Evolutionary conservation across 768 basidiomycete species (phyloP).

Genomic region (Leccinum broughii): DNA sequence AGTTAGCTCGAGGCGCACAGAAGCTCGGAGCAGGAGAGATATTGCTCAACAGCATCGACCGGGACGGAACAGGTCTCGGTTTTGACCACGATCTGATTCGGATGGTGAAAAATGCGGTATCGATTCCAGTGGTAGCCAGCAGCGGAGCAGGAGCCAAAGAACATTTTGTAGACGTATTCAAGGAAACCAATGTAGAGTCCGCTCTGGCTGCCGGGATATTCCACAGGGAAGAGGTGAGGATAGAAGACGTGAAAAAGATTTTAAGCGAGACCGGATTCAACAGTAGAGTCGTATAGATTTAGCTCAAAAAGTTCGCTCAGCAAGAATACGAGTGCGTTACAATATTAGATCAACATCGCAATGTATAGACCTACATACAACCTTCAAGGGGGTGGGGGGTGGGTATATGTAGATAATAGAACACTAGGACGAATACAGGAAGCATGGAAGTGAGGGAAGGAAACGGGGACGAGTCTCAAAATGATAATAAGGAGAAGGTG

Average conservation of each 20-base stretch:
- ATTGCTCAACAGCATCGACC: conserved; percentile 92
- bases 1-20: conserved; percentile 92
- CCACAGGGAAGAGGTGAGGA: conserved; percentile 85
- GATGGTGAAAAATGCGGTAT: conserved; percentile 72
- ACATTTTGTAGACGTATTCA: conserved; percentile 90
- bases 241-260: conserved; percentile 73
- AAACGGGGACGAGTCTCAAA: conserved; percentile 14
- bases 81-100: conserved; percentile 85
- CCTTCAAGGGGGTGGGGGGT: conserved; percentile 21
- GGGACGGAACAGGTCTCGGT: conserved; percentile 90
- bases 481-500: conserved; percentile 1
- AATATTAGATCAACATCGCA: conserved; percentile 32
- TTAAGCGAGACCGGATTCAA: conserved; percentile 50
- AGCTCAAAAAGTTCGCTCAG: neutral
- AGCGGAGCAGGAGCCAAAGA: conserved; percentile 84
- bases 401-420: conserved; percentile 36
- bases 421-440: conserved; percentile 34
- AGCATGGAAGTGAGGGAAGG: conserved; percentile 17
- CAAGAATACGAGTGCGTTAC: conserved; percentile 26
- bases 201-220: conserved; percentile 97
- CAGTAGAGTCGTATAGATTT: conserved; percentile 36
- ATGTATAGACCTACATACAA: conserved; percentile 36
- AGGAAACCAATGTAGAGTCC: conserved; percentile 78
- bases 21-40: conserved; percentile 92
- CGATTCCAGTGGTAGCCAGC: conserved; percentile 92